Base-by-base conservation (phyloP, 176 grass and related monocot species). In the Cocos nucifera region DNA sequence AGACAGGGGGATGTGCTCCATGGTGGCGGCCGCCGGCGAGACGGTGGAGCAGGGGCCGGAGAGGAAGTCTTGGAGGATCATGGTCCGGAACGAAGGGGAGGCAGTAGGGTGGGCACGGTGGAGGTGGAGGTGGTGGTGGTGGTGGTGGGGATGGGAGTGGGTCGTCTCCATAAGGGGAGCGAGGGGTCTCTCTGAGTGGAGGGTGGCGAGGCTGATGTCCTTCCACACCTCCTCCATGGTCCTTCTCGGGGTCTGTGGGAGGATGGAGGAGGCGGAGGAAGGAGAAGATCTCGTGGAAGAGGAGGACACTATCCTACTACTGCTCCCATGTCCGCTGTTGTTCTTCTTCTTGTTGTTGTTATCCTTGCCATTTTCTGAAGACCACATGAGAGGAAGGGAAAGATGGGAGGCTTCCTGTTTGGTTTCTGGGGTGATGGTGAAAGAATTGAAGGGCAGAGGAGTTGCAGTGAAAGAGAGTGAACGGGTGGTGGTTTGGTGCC, bases 161-260 rank as follows among this genome's bases (percentile, higher is more conserved):
- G 35, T 10, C 35, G 35, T 10, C 35, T 44, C 35, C 35, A 14
- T 9, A 14, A 44, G 35, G 6, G 35, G 35, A 44, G 35, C 35
- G 10, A 44, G 35, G 9, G 67, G 54, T 0, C 4, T 23, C 6
- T 69, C 67, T 49, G 25, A 54, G 15, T 58, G 67, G 19, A 56
- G 29, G 10, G 67, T 58, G 30, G 29, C 35, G 4, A 15, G 2
- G 55, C 17, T 50, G 30, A 69, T 49, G 30, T 69, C 54, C 15
- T 69, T 69, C 67, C 67, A 69, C 3, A 69, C 15, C 32, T 69
- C 67, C 9, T 69, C 67, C 54, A 69, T 50, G 19, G 3, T 17
- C 20, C 30, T 27, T 26, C 35, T 44, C 12, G 35, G n/a, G 2
- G 25, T n/a, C 17, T 4, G 6, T 3, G 35, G 18, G 28, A 27